These are phyloP conservation scores for Aspergillus olivimuriae DNA, from an alignment of 495 filamentous ascomycete genomes.

Conservation along the genomic window DNA sequence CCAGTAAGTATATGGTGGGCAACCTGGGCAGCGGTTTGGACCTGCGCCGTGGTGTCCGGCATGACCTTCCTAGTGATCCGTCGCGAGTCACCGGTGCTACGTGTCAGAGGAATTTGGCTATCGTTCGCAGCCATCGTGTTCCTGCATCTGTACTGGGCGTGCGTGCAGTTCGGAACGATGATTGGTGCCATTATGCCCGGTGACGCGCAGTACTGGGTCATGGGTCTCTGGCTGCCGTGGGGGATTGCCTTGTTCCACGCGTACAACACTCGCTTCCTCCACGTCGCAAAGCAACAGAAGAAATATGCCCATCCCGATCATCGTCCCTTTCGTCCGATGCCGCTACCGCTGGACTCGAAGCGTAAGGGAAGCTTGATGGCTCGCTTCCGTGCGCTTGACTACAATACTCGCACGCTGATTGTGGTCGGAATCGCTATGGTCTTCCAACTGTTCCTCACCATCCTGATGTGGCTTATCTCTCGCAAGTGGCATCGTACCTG, in stretches of 20 bases:
- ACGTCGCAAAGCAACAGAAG: slow-evolving; percentile 46
- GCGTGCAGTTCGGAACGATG: slow-evolving; percentile 54
- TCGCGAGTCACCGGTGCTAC: slow-evolving; percentile 52
- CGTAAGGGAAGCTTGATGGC: slow-evolving; percentile 14
- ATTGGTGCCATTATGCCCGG: slow-evolving; percentile 54
- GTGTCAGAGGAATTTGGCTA: slow-evolving; percentile 55
- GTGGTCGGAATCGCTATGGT: slow-evolving; percentile 24
- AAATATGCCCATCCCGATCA: slow-evolving; percentile 20
- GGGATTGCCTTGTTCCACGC: slow-evolving; percentile 70
- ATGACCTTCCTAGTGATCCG: slow-evolving; percentile 48
- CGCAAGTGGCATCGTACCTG: slow-evolving; percentile 59
- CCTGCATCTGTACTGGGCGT: slow-evolving; percentile 58
- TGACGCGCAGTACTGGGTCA: slow-evolving; percentile 62
- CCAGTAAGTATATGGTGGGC: slow-evolving; percentile 32
- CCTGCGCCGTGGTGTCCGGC: slow-evolving; percentile 43
- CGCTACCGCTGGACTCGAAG: slow-evolving; percentile 4
- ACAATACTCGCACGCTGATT: slow-evolving; percentile 20
- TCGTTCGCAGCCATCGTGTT: slow-evolving; percentile 52
- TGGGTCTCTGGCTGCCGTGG: slow-evolving; percentile 63
- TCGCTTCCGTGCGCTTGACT: slow-evolving; percentile 25
- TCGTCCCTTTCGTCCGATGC: neutral
- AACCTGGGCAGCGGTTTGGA: slow-evolving; percentile 43
- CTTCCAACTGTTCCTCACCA: slow-evolving; percentile 46
- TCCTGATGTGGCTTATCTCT: slow-evolving; percentile 58
- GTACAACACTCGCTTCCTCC: slow-evolving; percentile 58